Conservation (phyloP, 345 rosid genomes). For the Salix dunnii region DNA sequence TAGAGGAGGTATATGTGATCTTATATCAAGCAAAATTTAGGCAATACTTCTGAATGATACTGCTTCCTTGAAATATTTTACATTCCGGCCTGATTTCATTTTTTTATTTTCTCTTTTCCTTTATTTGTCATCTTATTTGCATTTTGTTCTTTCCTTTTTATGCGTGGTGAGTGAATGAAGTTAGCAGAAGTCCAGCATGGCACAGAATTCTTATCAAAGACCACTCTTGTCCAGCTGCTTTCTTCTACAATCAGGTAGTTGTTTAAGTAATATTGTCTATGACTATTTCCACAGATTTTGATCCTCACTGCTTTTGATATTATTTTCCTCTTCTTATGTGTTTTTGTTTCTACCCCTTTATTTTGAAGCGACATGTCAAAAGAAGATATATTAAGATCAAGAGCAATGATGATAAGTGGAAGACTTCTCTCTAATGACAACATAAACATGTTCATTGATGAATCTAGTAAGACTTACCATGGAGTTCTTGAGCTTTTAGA, state of each 20-base stretch:
- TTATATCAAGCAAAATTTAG: too few relatives aligned
- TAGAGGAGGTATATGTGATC: not conserved
- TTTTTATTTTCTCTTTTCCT: conserved; percentile 4
- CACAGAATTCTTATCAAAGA: conserved; percentile 66
- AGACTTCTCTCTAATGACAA: conserved; percentile 69
- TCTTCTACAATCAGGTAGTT: conserved; percentile 65
- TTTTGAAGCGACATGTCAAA: conserved; percentile 45
- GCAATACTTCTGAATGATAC: too few relatives aligned
- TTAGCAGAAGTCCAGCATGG: conserved; percentile 68
- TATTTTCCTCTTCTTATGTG: not conserved
- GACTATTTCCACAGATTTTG: not conserved
- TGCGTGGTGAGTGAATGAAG: conserved; percentile 40
- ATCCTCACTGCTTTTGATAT: not conserved
- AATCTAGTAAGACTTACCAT: conserved; percentile 51
- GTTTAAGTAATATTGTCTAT: conserved; percentile 1
- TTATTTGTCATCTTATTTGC: not conserved
- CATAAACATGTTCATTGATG: conserved; percentile 44
- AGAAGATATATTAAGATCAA: conserved; percentile 58
- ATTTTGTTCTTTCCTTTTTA: conserved; percentile 5
- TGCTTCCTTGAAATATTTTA: not conserved
- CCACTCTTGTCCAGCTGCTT: conserved; percentile 61
- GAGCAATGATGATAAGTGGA: conserved; percentile 82
- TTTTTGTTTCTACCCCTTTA: not conserved
- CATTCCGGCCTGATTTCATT: not conserved
- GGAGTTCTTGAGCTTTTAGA: not conserved